A percentile compares a stretch with the other conserved stretches of the same genome.
These are phyloP conservation scores for Neurospora sp. DNA, from an alignment of 495 filamentous ascomycete genomes.

Conservation along the genomic window DNA sequence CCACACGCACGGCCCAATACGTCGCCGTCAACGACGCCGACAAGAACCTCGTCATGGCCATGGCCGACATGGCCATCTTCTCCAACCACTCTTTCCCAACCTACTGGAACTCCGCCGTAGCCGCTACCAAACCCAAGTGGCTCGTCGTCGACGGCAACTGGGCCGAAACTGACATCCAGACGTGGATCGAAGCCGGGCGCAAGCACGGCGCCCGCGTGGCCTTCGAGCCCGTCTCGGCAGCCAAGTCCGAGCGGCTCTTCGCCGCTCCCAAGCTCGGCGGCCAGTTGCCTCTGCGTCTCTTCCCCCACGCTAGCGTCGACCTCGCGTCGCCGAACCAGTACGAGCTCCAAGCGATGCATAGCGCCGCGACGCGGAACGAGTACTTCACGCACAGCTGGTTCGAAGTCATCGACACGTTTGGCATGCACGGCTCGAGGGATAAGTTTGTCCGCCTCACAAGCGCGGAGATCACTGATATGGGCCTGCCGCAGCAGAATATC, in stretches of 20 bases:
- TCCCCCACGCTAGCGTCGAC: conserved; percentile 54
- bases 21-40: conserved; percentile 76
- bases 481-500: conserved; percentile 71
- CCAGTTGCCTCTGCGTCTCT: conserved; percentile 30
- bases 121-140: conserved; percentile 52
- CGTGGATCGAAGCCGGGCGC: conserved; percentile 52
- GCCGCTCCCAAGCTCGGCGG: conserved; percentile 19
- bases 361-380: conserved; percentile 47
- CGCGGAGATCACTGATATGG: conserved; percentile 57
- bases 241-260: conserved; percentile 67
- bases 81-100: conserved; percentile 39
- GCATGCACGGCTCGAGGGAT: conserved; percentile 48
- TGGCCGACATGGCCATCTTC: conserved; percentile 92
- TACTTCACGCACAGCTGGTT: conserved; percentile 74
- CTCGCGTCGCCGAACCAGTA: conserved; percentile 73
- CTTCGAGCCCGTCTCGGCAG: conserved; percentile 84
- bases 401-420: conserved; percentile 64
- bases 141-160: conserved; percentile 80
- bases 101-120: conserved; percentile 52
- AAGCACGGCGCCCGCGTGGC: conserved; percentile 47
- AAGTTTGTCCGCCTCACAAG: conserved; percentile 53
- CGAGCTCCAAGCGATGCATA: conserved; percentile 71
- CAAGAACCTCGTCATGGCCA: conserved; percentile 74
- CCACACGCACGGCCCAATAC: conserved; percentile 74
- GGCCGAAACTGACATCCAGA: conserved; percentile 48